Base-by-base conservation (phyloP, 345 rosid species). In the Moricandia moricandioides region DNA sequence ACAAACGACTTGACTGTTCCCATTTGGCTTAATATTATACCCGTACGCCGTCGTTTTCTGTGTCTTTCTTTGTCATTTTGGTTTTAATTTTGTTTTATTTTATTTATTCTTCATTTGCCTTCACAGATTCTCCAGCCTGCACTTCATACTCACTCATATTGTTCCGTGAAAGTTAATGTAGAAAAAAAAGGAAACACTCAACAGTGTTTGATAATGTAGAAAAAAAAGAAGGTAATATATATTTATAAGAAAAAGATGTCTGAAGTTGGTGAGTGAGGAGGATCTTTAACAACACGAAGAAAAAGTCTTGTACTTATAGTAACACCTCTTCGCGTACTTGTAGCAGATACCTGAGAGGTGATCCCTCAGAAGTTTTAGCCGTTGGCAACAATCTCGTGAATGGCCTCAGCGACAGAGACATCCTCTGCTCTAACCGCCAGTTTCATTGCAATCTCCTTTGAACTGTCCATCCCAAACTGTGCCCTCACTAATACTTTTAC, bases 361-460 rank as follows among this genome's bases (percentile, higher is more conserved):
- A 52, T 18, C 58, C 6, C 24, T 52, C 58, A 60, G 55, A 37
- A 39, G 71, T n/a, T 34, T 72, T 85, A 94, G 82, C 97, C 95
- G 82, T 88, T 81, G 0, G 90, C 88, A 39, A 95, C 93, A 68
- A 92, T 89, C 70, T 90, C 99, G 49, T 95, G 98, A 74, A 95
- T 90, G 73, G 91, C 88, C 62, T 86, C 96, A 17, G 92, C 87
- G 77, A 95, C 86, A 21, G 85, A 84, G 77, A 78, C 86, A 54
- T 92, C 96, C 49, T 92, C 94, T 0, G 99, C 89, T 86, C 97
- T 85, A 24, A 89, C 99, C 1, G 87, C 81, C 54, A 95, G 81
- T 81, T 95, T 95, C 98, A 95, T 95, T 0, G 96, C 96, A 4
- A 95, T 89, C 9, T 90, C 98, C 82, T 83, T 92, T 30, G 88